Conservation (phyloP, 345 rosid genomes). For the Kernera saxatilis region DNA sequence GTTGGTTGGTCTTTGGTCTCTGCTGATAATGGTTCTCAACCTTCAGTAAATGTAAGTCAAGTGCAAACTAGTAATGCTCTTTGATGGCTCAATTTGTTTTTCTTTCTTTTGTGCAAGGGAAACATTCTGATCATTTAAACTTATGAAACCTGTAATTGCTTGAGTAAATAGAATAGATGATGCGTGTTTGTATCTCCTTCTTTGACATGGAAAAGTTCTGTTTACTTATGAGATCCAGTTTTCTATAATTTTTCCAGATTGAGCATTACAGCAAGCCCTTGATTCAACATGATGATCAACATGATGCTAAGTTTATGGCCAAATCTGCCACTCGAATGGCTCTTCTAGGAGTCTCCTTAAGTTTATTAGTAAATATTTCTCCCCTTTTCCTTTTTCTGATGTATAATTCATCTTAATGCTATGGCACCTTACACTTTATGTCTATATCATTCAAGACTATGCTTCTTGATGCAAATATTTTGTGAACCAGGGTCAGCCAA, state of each 20-base stretch:
- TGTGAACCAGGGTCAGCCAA: slow-evolving; percentile 51
- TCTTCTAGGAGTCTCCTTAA: slow-evolving; percentile 57
- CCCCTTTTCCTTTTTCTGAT: slow-evolving; percentile 1
- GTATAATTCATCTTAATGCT: background rate
- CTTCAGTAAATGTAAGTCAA: slow-evolving; percentile 28
- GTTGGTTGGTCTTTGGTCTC: slow-evolving; percentile 89
- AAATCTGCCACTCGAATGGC: slow-evolving; percentile 72
- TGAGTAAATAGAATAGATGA: background rate
- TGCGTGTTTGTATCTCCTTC: background rate
- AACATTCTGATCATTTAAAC: background rate
- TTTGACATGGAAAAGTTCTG: background rate
- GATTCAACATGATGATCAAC: slow-evolving; percentile 39
- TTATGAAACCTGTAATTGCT: background rate
- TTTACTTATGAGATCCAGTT: slow-evolving; percentile 1
- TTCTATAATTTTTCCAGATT: slow-evolving; percentile 31
- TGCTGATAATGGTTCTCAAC: slow-evolving; percentile 37
- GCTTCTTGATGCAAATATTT: slow-evolving; percentile 1
- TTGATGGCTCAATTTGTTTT: background rate
- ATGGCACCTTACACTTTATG: background rate
- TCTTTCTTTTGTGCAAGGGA: background rate
- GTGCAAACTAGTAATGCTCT: slow-evolving; percentile 30
- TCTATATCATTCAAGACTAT: background rate
- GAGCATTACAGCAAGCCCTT: slow-evolving; percentile 30
- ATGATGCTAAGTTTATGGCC: slow-evolving; percentile 43
- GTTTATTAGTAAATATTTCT: slow-evolving; percentile 40